These are phyloP conservation scores for Castanopsis chinensis DNA, from an alignment of 306 rosid genomes.

Conservation along the genomic window DNA sequence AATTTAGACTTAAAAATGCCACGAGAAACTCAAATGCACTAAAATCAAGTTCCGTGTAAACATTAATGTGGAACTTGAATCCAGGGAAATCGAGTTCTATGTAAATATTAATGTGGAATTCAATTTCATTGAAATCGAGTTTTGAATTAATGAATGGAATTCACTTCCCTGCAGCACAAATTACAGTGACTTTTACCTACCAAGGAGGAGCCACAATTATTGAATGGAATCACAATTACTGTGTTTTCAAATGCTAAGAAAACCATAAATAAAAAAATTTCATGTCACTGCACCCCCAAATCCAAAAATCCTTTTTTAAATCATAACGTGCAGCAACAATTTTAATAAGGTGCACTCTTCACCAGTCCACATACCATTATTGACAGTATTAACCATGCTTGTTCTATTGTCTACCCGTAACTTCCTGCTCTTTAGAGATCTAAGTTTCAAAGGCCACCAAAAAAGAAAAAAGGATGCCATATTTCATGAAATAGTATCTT, in stretches of 20 bases:
- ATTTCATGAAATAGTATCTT: not conserved
- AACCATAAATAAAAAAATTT: not conserved
- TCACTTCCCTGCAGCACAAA: not conserved
- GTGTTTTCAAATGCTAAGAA: not conserved
- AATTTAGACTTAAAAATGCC: too few relatives aligned
- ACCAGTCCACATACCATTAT: not conserved
- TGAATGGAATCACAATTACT: not conserved
- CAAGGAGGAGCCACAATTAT: not conserved
- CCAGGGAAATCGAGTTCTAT: too few relatives aligned
- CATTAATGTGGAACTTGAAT: too few relatives aligned
- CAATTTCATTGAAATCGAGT: too few relatives aligned
- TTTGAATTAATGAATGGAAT: not conserved
- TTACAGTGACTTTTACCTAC: not conserved
- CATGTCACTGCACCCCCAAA: too few relatives aligned
- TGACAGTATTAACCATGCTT: not conserved
- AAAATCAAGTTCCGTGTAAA: too few relatives aligned
- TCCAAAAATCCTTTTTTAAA: not conserved
- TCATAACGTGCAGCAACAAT: not conserved
- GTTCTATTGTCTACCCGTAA: not conserved
- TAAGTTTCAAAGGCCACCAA: not conserved
- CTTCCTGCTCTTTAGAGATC: not conserved
- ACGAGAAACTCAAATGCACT: too few relatives aligned
- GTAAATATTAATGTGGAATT: too few relatives aligned
- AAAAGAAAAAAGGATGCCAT: not conserved
- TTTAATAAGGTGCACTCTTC: too few relatives aligned